Evolutionary conservation across 139 green algal genomes (phyloP).

Genomic region (Mesotaenium endlicherianum): DNA sequence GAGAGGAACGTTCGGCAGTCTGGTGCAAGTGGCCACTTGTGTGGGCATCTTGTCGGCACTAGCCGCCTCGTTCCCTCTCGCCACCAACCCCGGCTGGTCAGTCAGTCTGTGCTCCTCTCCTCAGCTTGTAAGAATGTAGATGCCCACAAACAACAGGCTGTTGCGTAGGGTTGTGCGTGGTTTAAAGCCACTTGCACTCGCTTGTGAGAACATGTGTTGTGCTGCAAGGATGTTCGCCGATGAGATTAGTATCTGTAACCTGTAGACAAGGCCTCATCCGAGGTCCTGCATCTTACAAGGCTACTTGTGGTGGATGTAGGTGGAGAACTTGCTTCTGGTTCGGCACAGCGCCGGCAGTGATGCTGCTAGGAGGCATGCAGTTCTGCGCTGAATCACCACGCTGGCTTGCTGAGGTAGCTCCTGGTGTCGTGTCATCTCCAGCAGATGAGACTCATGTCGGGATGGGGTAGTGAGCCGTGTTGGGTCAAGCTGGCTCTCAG

Average conservation of each 20-base stretch:
- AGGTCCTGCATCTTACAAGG: background rate
- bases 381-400: constrained; percentile 6
- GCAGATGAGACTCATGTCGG: no score
- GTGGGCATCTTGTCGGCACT: constrained; percentile 85
- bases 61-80: constrained; percentile 78
- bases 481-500: no score
- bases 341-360: constrained; percentile 66
- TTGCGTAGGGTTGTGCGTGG: constrained; percentile 64
- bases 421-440: no score
- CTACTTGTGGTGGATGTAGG: constrained; percentile 35
- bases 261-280: background rate
- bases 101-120: background rate
- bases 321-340: constrained; percentile 59
- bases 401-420: constrained; percentile 33
- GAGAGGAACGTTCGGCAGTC: constrained; percentile 76
- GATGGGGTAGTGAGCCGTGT: no score
- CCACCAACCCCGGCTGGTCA: constrained; percentile 60
- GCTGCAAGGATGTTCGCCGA: background rate
- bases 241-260: background rate
- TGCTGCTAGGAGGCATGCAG: constrained; percentile 51
- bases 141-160: no score
- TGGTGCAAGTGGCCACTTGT: constrained; percentile 92
- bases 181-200: background rate
- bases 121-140: no score
- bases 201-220: background rate